Conservation (phyloP, 306 rosid genomes). For the Gleditsia sinensis region DNA sequence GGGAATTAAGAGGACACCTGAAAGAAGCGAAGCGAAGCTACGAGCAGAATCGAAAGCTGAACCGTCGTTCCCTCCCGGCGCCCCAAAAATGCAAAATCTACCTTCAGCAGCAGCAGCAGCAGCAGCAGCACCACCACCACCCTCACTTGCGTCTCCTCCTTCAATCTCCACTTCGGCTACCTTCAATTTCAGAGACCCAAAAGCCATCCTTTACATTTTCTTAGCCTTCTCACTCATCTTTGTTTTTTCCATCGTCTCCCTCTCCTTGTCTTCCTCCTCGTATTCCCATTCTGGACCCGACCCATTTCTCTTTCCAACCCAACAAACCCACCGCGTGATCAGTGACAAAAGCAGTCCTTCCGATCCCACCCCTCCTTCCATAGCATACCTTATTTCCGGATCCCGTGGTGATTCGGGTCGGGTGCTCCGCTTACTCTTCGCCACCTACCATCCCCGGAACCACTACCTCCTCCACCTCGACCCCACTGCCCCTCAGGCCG, state of each 20-base stretch:
- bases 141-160: constrained; percentile 7
- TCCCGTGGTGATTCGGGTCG: constrained; percentile 61
- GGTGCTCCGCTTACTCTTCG: constrained; percentile 61
- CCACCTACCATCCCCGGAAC: constrained; percentile 74
- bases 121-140: background rate
- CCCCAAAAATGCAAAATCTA: constrained; percentile 41
- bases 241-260: constrained; percentile 40
- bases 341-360: constrained; percentile 42
- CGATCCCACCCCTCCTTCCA: constrained; percentile 67
- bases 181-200: constrained; percentile 55
- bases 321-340: constrained; percentile 51
- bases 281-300: constrained; percentile 48
- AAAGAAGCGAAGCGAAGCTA: background rate
- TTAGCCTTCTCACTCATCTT: constrained; percentile 54
- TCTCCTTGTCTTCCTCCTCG: constrained; percentile 29
- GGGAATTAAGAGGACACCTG: background rate
- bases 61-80: background rate
- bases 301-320: constrained; percentile 71
- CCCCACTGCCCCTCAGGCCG: constrained; percentile 61
- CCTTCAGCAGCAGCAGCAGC: background rate
- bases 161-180: background rate
- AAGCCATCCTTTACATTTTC: constrained; percentile 58
- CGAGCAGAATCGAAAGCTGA: background rate
- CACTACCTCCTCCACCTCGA: constrained; percentile 86
- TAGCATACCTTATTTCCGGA: constrained; percentile 78